Evolutionary conservation across 805 yeast species (phyloP).

Genomic region (Candida arabinofermentans): DNA sequence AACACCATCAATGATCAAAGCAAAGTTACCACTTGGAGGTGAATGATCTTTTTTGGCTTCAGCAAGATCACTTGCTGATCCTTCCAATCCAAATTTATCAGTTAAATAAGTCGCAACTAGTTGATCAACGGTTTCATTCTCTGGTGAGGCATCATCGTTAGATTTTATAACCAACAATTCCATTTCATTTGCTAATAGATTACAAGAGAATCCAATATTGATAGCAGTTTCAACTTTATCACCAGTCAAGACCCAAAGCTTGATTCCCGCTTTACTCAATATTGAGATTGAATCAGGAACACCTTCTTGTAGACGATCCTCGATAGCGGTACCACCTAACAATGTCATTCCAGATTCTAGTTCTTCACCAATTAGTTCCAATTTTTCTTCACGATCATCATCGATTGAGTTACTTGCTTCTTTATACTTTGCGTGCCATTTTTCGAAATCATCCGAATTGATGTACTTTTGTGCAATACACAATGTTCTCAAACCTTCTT

Average conservation of each 20-base stretch:
- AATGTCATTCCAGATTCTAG: constrained; percentile 55
- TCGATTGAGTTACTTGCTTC: constrained; percentile 54
- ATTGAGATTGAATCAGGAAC: constrained; percentile 71
- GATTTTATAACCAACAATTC: constrained; percentile 55
- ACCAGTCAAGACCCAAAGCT: constrained; percentile 81
- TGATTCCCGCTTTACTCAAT: constrained; percentile 68
- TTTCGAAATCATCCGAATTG: constrained; percentile 38
- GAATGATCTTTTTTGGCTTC: constrained; percentile 58
- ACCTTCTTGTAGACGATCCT: constrained; percentile 73
- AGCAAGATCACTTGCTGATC: constrained; percentile 39
- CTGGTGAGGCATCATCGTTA: constrained; percentile 28
- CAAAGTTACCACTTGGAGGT: constrained; percentile 55
- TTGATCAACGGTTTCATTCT: constrained; percentile 11
- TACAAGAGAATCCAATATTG: constrained; percentile 78
- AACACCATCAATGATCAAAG: constrained; percentile 68
- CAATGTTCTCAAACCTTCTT: constrained; percentile 74
- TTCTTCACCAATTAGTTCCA: constrained; percentile 52
- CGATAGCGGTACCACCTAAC: constrained; percentile 80
- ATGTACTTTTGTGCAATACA: constrained; percentile 61
- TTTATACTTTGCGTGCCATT: constrained; percentile 54
- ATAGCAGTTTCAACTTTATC: constrained; percentile 83
- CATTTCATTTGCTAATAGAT: constrained; percentile 64
- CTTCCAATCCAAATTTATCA: constrained; percentile 44
- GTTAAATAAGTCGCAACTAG: constrained; percentile 44
- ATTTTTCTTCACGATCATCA: constrained; percentile 52